Evolutionary conservation across 2,329 filamentous ascomycete species (phyloP).

Genomic region (Microcyclosporella mali): DNA sequence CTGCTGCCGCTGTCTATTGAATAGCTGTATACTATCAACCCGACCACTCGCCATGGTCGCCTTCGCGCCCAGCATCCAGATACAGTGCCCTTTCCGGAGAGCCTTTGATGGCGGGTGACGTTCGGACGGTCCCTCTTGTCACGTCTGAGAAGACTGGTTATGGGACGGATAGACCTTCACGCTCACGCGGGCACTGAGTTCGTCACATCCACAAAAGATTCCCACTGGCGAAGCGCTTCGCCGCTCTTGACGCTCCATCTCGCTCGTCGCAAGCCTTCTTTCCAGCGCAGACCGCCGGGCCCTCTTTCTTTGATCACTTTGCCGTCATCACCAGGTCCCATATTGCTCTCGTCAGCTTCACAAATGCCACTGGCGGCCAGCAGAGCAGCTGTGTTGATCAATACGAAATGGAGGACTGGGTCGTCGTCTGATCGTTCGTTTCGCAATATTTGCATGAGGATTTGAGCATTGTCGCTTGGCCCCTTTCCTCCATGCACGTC

Average conservation of each 20-base stretch:
- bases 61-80: too few relatives aligned
- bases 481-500: conserved; percentile 80
- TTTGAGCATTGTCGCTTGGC: conserved; percentile 79
- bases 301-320: conserved; percentile 75
- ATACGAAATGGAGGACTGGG: conserved; percentile 84
- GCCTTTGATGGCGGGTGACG: too few relatives aligned
- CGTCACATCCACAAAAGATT: conserved; percentile 75
- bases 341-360: conserved; percentile 71
- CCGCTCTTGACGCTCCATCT: conserved; percentile 84
- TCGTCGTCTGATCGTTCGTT: conserved; percentile 69
- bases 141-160: too few relatives aligned
- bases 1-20: too few relatives aligned
- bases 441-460: conserved; percentile 68
- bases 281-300: conserved; percentile 84
- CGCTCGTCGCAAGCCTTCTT: conserved; percentile 82
- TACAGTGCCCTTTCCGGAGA: too few relatives aligned
- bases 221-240: conserved; percentile 76
- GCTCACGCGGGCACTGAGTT: conserved; percentile 39
- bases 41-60: too few relatives aligned
- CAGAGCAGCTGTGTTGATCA: conserved; percentile 87
- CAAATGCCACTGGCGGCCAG: conserved; percentile 81
- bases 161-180: not conserved
- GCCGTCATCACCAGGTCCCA: conserved; percentile 75
- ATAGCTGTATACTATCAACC: too few relatives aligned
- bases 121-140: too few relatives aligned